Conservation (phyloP, 495 filamentous ascomycete genomes). For the Aspergillus saccharolyticus region DNA sequence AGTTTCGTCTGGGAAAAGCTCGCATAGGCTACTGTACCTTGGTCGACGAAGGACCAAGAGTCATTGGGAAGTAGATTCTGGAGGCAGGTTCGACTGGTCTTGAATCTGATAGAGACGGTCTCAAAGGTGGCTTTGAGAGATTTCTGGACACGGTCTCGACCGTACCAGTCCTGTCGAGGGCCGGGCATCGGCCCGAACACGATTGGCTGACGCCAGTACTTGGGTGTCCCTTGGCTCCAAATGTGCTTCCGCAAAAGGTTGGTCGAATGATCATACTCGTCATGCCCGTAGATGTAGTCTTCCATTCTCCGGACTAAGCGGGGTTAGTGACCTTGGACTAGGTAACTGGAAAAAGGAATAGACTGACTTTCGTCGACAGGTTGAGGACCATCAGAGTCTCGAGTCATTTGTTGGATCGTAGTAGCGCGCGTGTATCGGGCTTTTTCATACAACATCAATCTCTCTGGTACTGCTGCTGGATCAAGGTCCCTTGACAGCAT, state of each 20-base stretch:
- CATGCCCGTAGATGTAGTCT: conserved; percentile 55
- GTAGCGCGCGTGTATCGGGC: conserved; percentile 50
- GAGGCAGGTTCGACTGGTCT: conserved; percentile 52
- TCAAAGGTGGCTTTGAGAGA: conserved; percentile 38
- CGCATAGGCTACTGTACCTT: conserved; percentile 47
- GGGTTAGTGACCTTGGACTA: background rate
- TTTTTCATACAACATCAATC: conserved; percentile 54
- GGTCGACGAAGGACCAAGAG: conserved; percentile 40
- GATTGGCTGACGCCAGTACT: conserved; percentile 50
- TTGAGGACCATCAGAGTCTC: conserved; percentile 25
- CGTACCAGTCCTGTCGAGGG: conserved; percentile 40
- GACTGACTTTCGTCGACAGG: conserved; percentile 18
- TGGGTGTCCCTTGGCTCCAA: conserved; percentile 35
- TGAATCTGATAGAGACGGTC: conserved; percentile 53
- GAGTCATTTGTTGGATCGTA: conserved; percentile 49
- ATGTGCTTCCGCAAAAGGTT: conserved; percentile 44
- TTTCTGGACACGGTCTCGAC: conserved; percentile 20
- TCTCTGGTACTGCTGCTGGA: conserved; percentile 39
- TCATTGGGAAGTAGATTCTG: conserved; percentile 48
- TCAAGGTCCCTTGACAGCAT: conserved; percentile 43
- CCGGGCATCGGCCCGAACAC: conserved; percentile 54
- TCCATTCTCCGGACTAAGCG: conserved; percentile 43
- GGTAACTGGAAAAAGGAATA: background rate
- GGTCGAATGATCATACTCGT: conserved; percentile 52
- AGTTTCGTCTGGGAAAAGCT: conserved; percentile 46